Evolutionary conservation across 1,139 yeast species (phyloP), one percentile per base, ranked within the genome.

Genomic region (Hemisphaericaspora xylofermentans): DNA sequence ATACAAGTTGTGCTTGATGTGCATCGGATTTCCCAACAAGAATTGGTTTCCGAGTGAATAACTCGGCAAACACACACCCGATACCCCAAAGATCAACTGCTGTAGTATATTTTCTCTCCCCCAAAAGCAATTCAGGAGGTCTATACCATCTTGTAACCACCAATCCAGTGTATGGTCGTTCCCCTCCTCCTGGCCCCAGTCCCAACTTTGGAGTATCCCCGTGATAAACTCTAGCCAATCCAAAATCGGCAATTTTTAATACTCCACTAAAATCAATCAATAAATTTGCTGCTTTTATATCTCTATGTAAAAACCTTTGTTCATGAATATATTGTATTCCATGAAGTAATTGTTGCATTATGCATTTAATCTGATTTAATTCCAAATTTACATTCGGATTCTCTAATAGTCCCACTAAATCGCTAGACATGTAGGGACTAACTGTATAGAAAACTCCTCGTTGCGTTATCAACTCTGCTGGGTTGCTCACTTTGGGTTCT

Each of bases 121-220:
- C 97, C 41, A 93, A 64, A 18, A 93, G 74, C 17, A 93, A 72
- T 60, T 93, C 97, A 0, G 98, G 98, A 0, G 98, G 95, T 44
- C 99, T 73, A 62, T 94, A 93, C 98, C 98, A 93, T 52, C 98
- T 68, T 0, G 98, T 93, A 18, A 93, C 98, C 3, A 93, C 98
- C 46, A 89, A 75, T 3, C 88, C 91, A 0, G 99, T 94, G 57
- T 93, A 89, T 36, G 78, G 78, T 16, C 82, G 71, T 21, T 78
- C 80, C 0, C 96, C 94, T 2, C 96, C 95, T 18, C 88, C 88
- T 0, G 82, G 82, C 0, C 75, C 76, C 1, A 71, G 66, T 2
- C 75, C 76, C 2, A 67, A 50, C n/a, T 67, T 68, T 0, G 95
- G 94, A 0, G 78, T 71, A 1, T 71, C 63, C 1, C 96, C 98